Conservation (phyloP, 768 basidiomycete species). For the Strobilomyces echinocephalus region DNA sequence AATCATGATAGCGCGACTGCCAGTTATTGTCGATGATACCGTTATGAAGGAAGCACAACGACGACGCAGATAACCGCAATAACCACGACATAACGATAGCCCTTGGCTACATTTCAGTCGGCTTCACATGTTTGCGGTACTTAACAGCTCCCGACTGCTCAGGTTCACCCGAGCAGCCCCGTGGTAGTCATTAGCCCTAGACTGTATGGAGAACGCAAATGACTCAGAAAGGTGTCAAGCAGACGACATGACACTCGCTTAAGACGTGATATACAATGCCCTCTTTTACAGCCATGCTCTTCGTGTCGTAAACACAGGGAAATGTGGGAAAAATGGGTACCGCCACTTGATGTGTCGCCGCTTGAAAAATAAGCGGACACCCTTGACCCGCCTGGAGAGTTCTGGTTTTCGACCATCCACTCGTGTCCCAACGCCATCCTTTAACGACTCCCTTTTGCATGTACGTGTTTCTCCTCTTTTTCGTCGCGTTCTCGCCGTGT, state of each 20-base stretch:
- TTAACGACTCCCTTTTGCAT: slow-evolving; percentile 25
- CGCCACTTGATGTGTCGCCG: slow-evolving; percentile 31
- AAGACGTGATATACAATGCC: neutral
- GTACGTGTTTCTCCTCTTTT: slow-evolving; percentile 28
- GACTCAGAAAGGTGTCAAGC: neutral
- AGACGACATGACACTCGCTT: neutral
- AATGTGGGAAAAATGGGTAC: slow-evolving; percentile 17
- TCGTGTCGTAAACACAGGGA: slow-evolving; percentile 8
- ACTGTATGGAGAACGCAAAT: neutral
- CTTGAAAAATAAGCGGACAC: slow-evolving; percentile 36
- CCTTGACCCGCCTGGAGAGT: slow-evolving; percentile 32
- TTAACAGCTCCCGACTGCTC: neutral
- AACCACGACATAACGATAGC: too few relatives aligned
- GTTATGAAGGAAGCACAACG: too few relatives aligned
- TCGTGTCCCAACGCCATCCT: slow-evolving; percentile 32
- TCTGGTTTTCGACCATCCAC: slow-evolving; percentile 34
- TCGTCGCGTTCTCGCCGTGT: slow-evolving; percentile 21
- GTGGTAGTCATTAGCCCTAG: neutral
- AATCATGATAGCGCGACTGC: too few relatives aligned
- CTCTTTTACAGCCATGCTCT: neutral
- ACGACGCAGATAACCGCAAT: too few relatives aligned
- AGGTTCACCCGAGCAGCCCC: too few relatives aligned
- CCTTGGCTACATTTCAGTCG: too few relatives aligned
- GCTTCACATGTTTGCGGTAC: too few relatives aligned
- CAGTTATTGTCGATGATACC: too few relatives aligned